phyloP scores from a whole-genome alignment of 2,329 filamentous ascomycete genomes.

The Penicillium sp. region DNA sequence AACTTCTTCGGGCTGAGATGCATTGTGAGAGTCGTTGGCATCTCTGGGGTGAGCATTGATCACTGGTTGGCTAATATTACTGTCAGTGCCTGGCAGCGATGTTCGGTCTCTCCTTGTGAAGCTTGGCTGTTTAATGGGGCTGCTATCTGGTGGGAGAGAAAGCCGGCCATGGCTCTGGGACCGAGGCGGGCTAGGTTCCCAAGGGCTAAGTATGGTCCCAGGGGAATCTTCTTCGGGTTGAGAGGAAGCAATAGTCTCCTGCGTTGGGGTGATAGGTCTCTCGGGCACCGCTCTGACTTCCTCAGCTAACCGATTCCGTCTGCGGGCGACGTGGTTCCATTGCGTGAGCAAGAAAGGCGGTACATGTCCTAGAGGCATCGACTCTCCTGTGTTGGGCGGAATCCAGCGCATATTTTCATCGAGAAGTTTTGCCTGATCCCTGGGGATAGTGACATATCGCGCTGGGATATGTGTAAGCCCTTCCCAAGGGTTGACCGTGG shows the following conservation, averaged over 20 bases:
- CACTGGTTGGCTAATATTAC: too few species aligned
- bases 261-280: constrained; percentile 10
- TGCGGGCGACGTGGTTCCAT: constrained; percentile 35
- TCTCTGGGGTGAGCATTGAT: too few species aligned
- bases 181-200: too few species aligned
- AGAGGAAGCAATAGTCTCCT: constrained; percentile 9
- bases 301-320: constrained; percentile 8
- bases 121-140: not conserved
- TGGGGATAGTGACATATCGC: constrained; percentile 47
- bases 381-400: constrained; percentile 32
- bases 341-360: constrained; percentile 34
- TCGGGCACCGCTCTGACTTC: constrained; percentile 6
- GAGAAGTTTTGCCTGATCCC: constrained; percentile 52
- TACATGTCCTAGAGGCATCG: constrained; percentile 32
- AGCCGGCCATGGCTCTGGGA: too few species aligned
- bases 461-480: constrained; percentile 40
- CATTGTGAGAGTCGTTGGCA: too few species aligned
- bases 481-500: constrained; percentile 27
- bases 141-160: constrained; percentile 1
- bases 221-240: too few species aligned
- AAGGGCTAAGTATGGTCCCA: too few species aligned
- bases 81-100: not conserved
- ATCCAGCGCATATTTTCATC: constrained; percentile 41
- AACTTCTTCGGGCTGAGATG: too few species aligned
- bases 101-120: not conserved